Evolutionary conservation across 75 land plant species (phyloP), one percentile per base, ranked within the genome.

Genomic region (Adiantum capillusveneris): DNA sequence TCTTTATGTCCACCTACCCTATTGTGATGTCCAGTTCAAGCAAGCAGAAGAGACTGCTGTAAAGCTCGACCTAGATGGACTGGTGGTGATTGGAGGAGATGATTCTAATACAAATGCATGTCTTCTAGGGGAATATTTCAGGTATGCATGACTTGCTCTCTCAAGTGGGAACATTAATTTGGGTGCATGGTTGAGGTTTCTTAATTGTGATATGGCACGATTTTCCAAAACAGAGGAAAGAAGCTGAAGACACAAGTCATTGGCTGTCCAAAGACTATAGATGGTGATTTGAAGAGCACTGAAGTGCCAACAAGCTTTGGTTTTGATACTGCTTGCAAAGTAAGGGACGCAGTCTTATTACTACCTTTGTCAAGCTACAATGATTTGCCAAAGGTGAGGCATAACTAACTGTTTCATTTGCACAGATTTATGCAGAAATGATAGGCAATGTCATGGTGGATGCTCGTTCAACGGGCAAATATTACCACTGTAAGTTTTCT

Each of bases 251-350:
- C 86, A 17, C 76, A 73, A 36, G 94, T 92, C n/a, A 88, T 92
- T 71, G 94, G 97, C 27, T 92, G 97, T 61, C 97, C 97, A 53
- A 92, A 92, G 62, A 92, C 97, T 20, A 92, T 92, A 62, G 97
- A 92, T 70, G 97, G 97, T 42, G 94, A 92, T 65, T 58, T 92
- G 58, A 92, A 92, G 66, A 65, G 80, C 82, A 84, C 82, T 72
- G 86, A 88, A 57, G 94, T 92, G 16, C 97, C 97, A 0, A 70
- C 76, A 59, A 92, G 94, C 76, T 92, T 92, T 80, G 97, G 97
- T 18, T 92, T 92, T 70, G 97, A 92, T 64, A 92, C 97, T 30
- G 97, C 97, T 34, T 92, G 97, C 94, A 92, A 85, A 90, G 95
- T 89, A 56, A 19, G 11, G 0, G 60, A 36, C 16, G 18, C 9